Evolutionary conservation across 768 basidiomycete genomes (phyloP).

Genomic region (Termitomyces sp.): DNA sequence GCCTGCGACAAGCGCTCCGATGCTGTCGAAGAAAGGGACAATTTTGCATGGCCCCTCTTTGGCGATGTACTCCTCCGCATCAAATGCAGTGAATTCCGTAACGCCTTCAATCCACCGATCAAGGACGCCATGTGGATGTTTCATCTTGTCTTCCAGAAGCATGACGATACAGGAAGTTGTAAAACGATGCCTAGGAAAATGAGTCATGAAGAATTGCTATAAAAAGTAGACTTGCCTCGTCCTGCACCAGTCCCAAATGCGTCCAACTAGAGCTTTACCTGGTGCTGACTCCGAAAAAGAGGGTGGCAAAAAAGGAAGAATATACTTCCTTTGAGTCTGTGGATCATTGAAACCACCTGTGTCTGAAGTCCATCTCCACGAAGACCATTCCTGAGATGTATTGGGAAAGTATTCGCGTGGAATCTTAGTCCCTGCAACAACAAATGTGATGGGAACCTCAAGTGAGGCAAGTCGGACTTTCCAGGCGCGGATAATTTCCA

Average conservation of each 20-base stretch:
- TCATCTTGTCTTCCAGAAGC: background rate
- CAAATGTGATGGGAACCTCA: background rate
- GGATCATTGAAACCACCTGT: background rate
- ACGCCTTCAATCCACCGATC: background rate
- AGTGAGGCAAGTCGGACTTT: background rate
- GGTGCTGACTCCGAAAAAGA: background rate
- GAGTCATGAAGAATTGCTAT: background rate
- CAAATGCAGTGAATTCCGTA: background rate
- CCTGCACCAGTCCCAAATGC: background rate
- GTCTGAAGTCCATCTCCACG: background rate
- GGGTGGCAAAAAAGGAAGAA: background rate
- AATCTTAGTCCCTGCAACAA: background rate
- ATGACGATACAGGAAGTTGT: background rate
- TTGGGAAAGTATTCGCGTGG: background rate
- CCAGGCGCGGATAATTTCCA: background rate
- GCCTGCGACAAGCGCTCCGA: background rate
- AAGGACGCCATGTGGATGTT: background rate
- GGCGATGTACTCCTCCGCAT: background rate
- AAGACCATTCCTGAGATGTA: background rate
- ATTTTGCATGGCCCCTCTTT: background rate
- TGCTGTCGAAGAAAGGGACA: background rate
- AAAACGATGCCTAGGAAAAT: background rate
- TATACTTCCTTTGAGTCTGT: background rate
- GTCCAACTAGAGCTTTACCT: background rate
- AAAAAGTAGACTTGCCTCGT: background rate